phyloP scores from a whole-genome alignment of 2,329 filamentous ascomycete genomes.

The Elsinoe batatas region DNA sequence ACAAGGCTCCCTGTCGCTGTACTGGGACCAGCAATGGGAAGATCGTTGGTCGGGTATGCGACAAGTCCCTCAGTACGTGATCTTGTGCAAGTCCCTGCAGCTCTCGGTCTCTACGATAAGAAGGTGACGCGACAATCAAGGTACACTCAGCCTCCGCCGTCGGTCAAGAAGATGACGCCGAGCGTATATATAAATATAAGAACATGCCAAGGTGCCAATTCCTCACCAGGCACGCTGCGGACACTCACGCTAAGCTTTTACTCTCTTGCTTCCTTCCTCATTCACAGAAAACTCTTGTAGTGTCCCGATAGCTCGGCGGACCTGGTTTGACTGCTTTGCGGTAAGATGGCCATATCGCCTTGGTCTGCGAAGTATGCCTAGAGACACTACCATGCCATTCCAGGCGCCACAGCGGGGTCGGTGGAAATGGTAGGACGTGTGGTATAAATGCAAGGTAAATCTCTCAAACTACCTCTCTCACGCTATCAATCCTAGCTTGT shows the following conservation, averaged over 20 bases:
- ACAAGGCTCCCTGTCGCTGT: no score
- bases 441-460: conserved; percentile 7
- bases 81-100: no score
- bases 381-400: conserved; percentile 10
- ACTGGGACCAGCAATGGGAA: no score
- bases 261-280: conserved; percentile 5
- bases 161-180: conserved; percentile 2
- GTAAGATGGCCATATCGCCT: background rate
- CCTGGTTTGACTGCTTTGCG: background rate
- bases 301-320: background rate
- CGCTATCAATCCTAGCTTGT: conserved; percentile 6
- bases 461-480: conserved; percentile 9
- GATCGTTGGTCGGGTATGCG: no score
- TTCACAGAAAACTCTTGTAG: background rate
- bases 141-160: background rate
- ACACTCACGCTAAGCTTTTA: conserved; percentile 1
- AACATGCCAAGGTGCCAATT: conserved; percentile 8
- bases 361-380: background rate
- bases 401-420: conserved; percentile 8
- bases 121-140: background rate
- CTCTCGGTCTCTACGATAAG: conserved; percentile 5
- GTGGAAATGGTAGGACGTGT: background rate
- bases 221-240: background rate
- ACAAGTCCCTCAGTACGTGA: no score
- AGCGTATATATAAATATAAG: background rate